phyloP scores from a whole-genome alignment of 768 basidiomycete genomes.

The Russula brevipes region DNA sequence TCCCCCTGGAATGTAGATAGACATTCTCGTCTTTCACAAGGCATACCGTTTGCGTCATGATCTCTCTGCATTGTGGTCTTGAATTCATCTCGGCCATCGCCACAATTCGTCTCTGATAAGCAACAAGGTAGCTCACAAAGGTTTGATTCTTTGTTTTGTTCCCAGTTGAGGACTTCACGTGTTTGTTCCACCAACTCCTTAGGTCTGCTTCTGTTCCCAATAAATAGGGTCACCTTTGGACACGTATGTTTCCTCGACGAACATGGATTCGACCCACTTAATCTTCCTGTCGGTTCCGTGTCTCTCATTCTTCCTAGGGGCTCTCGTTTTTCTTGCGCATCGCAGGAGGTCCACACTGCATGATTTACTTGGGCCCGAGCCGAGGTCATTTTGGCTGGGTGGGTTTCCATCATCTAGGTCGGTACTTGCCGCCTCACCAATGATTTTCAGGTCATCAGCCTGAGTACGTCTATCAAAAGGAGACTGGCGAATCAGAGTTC shows the following conservation, averaged over 20 bases:
- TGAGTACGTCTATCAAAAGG: conserved; percentile 23
- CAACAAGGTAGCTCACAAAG: no score
- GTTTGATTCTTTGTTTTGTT: no score
- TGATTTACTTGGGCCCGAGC: conserved; percentile 11
- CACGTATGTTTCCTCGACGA: neutral
- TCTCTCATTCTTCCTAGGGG: neutral
- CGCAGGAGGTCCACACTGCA: neutral
- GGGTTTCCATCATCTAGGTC: neutral
- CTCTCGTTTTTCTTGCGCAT: neutral
- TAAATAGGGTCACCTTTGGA: neutral
- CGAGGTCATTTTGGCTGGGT: conserved; percentile 16
- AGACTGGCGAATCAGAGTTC: conserved; percentile 29
- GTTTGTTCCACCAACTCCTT: neutral
- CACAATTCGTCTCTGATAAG: neutral
- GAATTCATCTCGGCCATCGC: neutral
- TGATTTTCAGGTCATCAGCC: conserved; percentile 26
- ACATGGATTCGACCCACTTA: neutral
- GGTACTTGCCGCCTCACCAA: neutral
- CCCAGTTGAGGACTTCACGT: no score
- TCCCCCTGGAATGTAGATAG: neutral
- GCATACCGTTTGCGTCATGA: no score
- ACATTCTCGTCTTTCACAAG: no score
- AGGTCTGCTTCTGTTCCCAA: neutral
- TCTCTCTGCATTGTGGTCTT: neutral
- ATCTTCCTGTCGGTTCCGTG: neutral